phyloP scores from a whole-genome alignment of 164 flowering plant species.

The Berberis vulgaris region DNA sequence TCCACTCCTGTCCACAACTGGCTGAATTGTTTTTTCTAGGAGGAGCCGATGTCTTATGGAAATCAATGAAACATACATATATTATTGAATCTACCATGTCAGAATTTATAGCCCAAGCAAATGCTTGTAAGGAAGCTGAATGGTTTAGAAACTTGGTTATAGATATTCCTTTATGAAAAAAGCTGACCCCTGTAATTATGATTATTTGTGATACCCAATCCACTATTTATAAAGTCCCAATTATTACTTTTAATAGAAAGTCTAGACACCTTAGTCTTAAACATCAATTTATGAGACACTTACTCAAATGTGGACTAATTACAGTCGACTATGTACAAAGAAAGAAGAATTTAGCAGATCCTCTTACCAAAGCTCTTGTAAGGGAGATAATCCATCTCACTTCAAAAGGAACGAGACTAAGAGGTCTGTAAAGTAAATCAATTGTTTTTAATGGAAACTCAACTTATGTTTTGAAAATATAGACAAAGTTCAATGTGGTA shows the following conservation, averaged over 20 bases:
- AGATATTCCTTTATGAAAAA: not conserved
- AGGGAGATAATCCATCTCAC: not conserved
- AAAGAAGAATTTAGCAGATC: constrained; percentile 1
- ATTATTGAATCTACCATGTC: not conserved
- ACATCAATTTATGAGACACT: not conserved
- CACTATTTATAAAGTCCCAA: not conserved
- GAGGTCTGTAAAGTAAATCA: constrained; percentile 3
- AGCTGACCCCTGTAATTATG: not conserved
- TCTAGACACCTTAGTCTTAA: constrained; percentile 4
- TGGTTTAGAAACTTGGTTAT: not conserved
- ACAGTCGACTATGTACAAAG: constrained; percentile 1
- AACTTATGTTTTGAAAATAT: not conserved
- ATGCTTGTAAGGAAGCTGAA: not conserved
- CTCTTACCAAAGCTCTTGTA: not conserved
- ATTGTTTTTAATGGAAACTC: constrained; percentile 5
- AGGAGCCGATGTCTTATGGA: too few relatives aligned
- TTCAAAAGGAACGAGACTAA: constrained; percentile 1
- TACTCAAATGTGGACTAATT: constrained; percentile 3
- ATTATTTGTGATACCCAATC: not conserved
- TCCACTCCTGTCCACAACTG: too few relatives aligned
- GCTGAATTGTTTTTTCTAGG: too few relatives aligned
- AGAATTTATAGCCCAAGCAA: not conserved
- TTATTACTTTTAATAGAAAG: constrained; percentile 4
- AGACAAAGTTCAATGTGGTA: constrained; percentile 6
- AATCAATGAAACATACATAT: too few relatives aligned